These are phyloP conservation scores for Talinum fruticosum DNA, from an alignment of 148 eudicot species.

Conservation along the genomic window DNA sequence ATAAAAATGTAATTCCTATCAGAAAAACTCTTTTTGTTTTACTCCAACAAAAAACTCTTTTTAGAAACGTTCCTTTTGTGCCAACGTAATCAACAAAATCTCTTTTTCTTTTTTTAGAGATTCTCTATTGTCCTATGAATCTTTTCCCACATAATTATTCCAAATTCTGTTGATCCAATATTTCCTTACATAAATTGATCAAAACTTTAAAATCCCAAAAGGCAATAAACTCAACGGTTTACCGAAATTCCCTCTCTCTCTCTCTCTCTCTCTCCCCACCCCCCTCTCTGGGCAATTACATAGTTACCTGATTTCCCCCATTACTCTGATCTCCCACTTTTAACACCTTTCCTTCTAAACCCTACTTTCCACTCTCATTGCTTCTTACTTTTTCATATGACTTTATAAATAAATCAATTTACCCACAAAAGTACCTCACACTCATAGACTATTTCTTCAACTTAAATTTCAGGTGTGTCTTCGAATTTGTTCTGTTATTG, in stretches of 20 bases:
- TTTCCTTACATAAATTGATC: too few species aligned
- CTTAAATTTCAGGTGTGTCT: conserved; percentile 7
- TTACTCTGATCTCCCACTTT: neutral
- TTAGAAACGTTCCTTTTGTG: neutral
- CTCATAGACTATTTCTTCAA: neutral
- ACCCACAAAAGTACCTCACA: neutral
- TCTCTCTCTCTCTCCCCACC: too few species aligned
- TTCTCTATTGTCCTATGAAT: too few species aligned
- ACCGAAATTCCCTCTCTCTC: neutral
- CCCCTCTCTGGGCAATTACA: neutral
- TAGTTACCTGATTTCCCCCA: neutral
- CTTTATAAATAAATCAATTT: neutral
- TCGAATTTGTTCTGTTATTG: neutral
- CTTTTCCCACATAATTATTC: too few species aligned
- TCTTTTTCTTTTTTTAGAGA: too few species aligned
- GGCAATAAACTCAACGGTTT: neutral
- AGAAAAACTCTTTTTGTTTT: too few species aligned
- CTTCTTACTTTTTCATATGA: neutral
- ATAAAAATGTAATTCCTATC: too few species aligned
- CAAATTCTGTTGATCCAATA: too few species aligned
- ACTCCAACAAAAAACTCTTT: too few species aligned
- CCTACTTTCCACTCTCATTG: neutral
- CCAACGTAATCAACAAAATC: neutral
- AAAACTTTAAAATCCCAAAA: too few species aligned
- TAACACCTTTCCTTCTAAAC: neutral